Conservation (phyloP, 2,329 filamentous ascomycete species). For the Chaetomium strumarium region DNA sequence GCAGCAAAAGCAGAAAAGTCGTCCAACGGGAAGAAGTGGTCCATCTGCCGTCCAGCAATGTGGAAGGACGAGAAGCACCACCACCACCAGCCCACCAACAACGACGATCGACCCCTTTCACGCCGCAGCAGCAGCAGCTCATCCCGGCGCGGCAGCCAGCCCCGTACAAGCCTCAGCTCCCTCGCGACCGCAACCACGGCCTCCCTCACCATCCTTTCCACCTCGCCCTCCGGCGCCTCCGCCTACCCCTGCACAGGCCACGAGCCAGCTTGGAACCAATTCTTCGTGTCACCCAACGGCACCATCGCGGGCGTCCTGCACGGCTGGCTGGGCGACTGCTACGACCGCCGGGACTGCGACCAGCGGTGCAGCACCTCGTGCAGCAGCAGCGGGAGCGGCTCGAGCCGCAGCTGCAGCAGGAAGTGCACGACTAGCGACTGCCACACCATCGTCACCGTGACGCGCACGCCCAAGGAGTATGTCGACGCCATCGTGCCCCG, state of each 20-base stretch:
- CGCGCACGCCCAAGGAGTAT: conserved; percentile 6
- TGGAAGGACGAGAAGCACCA: background rate
- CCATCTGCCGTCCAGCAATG: background rate
- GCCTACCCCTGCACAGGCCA: conserved; percentile 17
- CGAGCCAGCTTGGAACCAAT: conserved; percentile 10
- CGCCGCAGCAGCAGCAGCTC: background rate
- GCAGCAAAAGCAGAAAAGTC: background rate
- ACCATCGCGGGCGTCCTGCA: conserved; percentile 16
- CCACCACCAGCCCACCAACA: background rate
- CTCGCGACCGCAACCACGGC: background rate
- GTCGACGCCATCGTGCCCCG: conserved; percentile 12
- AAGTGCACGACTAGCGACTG: background rate
- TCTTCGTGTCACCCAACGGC: conserved; percentile 13
- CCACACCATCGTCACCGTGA: conserved; percentile 24
- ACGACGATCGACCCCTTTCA: background rate
- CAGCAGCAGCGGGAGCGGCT: conserved; percentile 33
- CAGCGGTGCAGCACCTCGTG: conserved; percentile 10
- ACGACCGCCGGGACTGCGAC: conserved; percentile 6
- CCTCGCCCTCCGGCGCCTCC: background rate
- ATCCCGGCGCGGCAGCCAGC: background rate
- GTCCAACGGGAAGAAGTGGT: background rate
- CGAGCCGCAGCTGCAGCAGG: background rate
- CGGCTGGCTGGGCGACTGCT: conserved; percentile 21
- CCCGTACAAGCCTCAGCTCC: background rate
- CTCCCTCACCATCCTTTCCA: conserved; percentile 1